phyloP scores from a whole-genome alignment of 2,329 filamentous ascomycete species.

The Apiospora kogelbergensis region DNA sequence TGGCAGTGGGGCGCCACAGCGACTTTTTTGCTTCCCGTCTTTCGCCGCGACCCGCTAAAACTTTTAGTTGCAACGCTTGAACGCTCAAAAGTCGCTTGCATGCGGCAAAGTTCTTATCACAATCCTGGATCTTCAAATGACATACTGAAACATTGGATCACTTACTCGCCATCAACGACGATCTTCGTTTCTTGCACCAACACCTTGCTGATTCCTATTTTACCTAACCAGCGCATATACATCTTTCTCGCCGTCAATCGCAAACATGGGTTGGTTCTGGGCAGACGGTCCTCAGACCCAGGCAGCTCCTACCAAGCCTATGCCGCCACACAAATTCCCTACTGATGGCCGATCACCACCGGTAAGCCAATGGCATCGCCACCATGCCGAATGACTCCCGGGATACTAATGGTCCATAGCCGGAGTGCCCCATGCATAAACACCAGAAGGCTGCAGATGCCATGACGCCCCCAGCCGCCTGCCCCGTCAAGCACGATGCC shows the following conservation, averaged over 20 bases:
- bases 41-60: conserved; percentile 11
- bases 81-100: background rate
- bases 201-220: background rate
- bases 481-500: conserved; percentile 29
- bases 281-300: conserved; percentile 45
- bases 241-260: conserved; percentile 37
- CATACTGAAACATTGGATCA: background rate
- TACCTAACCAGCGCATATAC: conserved; percentile 24
- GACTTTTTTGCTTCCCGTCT: conserved; percentile 6
- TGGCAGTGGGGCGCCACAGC: background rate
- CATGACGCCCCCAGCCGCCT: conserved; percentile 35
- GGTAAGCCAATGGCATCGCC: conserved; percentile 30
- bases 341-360: conserved; percentile 36
- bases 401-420: conserved; percentile 32
- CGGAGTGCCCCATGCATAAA: conserved; percentile 59
- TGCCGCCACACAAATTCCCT: conserved; percentile 24
- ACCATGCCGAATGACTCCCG: background rate
- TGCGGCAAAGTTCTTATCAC: background rate
- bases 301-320: conserved; percentile 20
- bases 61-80: background rate
- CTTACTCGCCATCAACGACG: background rate
- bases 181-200: background rate
- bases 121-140: background rate
- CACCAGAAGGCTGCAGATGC: conserved; percentile 46
- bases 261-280: conserved; percentile 64